Base-by-base conservation (phyloP, 176 grass and related monocot genomes). In the Neostapfia colusana region DNA sequence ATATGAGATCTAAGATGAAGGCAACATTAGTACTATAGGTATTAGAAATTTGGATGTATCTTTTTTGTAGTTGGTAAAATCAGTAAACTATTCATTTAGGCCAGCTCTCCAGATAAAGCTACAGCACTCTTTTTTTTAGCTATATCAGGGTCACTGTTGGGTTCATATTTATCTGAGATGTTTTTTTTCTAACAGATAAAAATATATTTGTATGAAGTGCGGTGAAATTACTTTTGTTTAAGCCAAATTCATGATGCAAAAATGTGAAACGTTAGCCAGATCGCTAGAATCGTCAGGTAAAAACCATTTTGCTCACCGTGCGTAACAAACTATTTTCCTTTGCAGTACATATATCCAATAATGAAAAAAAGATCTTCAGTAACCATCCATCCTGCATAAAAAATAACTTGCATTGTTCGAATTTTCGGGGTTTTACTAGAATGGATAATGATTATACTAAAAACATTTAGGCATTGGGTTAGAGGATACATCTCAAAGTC, bases 1-100 rank as follows among this genome's bases (percentile, higher is more conserved):
- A 13, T 92, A 95, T 73, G 92, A 95, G 38, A 86, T 95, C 43
- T 95, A 76, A 95, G 44, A 42, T 71, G 4, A 13, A 14, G 36
- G 16, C 37, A 72, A 76, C 60, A 26, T 51, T 88, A 56, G 53
- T 82, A 73, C 18, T 75, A 75, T 67, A 31, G 51, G 18, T 88
- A 56, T 85, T 71, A 74, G 25, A 48, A 34, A 86, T 40, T 34
- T 20, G 56, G 24, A 78, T 77, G 43, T 46, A 36, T 24, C 34
- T 81, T 67, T 31, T 36, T 68, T 58, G 27, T 54, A 72, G 36
- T 63, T 53, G 56, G 49, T 51, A 73, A 48, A 25, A 67, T 28
- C 40, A 59, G 49, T 60, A 65, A 68, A 59, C 31, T 69, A 42
- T 9, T 42, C 68, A 53, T 61, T 79, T 61, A 42, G 51, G 24